Conservation (phyloP, 2,329 filamentous ascomycete species). For the Clonostachys solani region DNA sequence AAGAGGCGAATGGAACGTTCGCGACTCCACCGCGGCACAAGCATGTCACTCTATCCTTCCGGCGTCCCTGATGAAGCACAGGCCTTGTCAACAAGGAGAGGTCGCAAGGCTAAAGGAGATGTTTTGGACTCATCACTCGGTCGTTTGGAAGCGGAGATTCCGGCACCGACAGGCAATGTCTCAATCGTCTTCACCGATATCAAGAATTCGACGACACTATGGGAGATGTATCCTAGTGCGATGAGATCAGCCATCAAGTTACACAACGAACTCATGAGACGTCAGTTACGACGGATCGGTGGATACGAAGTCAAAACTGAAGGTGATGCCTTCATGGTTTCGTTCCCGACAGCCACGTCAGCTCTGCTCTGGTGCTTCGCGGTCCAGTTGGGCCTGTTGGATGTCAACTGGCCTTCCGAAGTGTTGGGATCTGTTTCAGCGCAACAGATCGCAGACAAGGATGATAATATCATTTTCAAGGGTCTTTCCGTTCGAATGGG, state of each 20-base stretch:
- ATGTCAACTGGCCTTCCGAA: constrained; percentile 90
- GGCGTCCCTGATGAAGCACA: constrained; percentile 67
- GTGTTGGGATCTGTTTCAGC: constrained; percentile 84
- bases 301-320: constrained; percentile 99
- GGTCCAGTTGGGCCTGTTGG: constrained; percentile 81
- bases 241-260: constrained; percentile 97
- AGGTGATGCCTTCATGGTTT: constrained; percentile 99
- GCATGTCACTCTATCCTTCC: constrained; percentile 79
- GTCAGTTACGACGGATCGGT: constrained; percentile 87
- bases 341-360: constrained; percentile 92
- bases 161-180: constrained; percentile 84
- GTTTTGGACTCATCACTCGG: constrained; percentile 84
- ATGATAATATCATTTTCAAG: constrained; percentile 86
- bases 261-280: constrained; percentile 94
- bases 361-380: constrained; percentile 95
- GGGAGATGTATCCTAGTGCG: constrained; percentile 91
- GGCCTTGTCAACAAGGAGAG: constrained; percentile 30
- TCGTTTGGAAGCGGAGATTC: constrained; percentile 83
- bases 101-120: constrained; percentile 57
- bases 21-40: constrained; percentile 69
- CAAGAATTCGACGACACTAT: constrained; percentile 93
- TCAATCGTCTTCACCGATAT: constrained; percentile 98
- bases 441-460: constrained; percentile 76
- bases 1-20: constrained; percentile 77
- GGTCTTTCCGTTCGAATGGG: constrained; percentile 96